Base-by-base conservation (phyloP, 73 alveolate genomes). In the Symbiodinium pilosum region DNA sequence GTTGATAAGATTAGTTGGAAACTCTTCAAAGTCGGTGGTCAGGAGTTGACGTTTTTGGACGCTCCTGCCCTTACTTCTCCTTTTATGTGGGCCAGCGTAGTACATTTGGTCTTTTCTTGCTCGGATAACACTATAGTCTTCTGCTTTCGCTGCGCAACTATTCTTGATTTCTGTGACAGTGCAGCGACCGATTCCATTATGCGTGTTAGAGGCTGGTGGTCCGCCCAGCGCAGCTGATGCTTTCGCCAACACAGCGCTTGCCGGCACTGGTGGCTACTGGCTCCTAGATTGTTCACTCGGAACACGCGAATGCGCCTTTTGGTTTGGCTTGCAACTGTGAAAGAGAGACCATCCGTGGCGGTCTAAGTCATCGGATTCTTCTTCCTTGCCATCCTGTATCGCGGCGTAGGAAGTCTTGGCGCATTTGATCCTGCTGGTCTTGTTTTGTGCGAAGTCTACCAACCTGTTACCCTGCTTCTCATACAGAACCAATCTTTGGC, bases 391-490 rank as follows among this genome's bases (percentile, higher is more conserved):
- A n/a, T 11, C 5, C 24, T 84, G 93, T 34, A 20, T 84, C n/a
- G 69, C 75, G 1, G 93, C 93, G 36, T 36, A 43, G 47, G 93
- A 84, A n/a, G 93, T 44, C 11, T 43, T 84, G 9, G 93, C 93
- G 16, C 93, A 84, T 32, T 34, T 84, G n/a, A n/a, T n/a, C n/a
- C n/a, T n/a, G n/a, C n/a, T 26, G 87, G 16, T 7, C 34, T 84
- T 2, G 43, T 84, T 6, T 1, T 44, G 34, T 14, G 43, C 20
- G 44, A n/a, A 0, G 43, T 28, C 1, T 24, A 7, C 2, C n/a
- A 20, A 4, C 8, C 47, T 0, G 73, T 28, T 1, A 1, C 4
- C 1, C 6, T 30, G 30, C 73, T 73, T 43, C 38, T 9, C 40
- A 21, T 28, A 43, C 14, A 84, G 44, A 84, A 84, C 73, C 43